Base-by-base conservation (phyloP, 2,329 filamentous ascomycete species). In the Pseudopithomyces chartarum region DNA sequence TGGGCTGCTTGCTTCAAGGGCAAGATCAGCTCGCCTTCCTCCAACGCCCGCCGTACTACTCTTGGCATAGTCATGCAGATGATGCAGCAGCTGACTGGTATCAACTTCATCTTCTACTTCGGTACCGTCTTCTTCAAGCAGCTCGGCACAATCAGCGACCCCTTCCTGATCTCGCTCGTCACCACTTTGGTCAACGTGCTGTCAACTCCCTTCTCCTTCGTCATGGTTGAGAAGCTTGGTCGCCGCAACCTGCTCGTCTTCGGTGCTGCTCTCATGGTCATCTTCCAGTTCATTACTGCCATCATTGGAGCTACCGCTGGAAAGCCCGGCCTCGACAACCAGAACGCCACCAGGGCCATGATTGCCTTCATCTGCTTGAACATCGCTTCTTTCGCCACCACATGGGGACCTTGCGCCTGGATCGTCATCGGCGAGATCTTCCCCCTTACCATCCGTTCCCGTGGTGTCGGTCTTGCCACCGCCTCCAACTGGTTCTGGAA, bases 401-500 rank as follows among this genome's bases (percentile, higher is more conserved):
- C 92, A 64, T 96, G 91, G 92, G 92, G 92, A 57, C 91, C 91
- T 13, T 88, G 82, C 63, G 84, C 83, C 52, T 87, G 84, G 85
- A 81, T 84, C 60, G 85, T 96, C 67, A 93, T 95, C 71, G 92
- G 92, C 72, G 92, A 97, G 81, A 90, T 95, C 78, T 96, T 90
- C 86, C 91, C 92, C 57, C 86, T 96, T 52, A 91, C 90, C 65
- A 94, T 96, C 79, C 90, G 92, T 73, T 90, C 92, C 39, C 90
- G 91, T 62, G 92, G 92, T 82, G 91, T 96, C 57, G 91, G 85
- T 72, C 85, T 97, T 49, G 94, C 92, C 45, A 96, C 91, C 36
- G 89, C 91, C 64, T 92, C 89, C 75, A 95, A 95, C 85, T 96
- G 92, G 92, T 86, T 95, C 67, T 96, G 91, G 91, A 95, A 92